Evolutionary conservation across 2,329 filamentous ascomycete genomes (phyloP).

Genomic region (Microthyrium microscopicum): DNA sequence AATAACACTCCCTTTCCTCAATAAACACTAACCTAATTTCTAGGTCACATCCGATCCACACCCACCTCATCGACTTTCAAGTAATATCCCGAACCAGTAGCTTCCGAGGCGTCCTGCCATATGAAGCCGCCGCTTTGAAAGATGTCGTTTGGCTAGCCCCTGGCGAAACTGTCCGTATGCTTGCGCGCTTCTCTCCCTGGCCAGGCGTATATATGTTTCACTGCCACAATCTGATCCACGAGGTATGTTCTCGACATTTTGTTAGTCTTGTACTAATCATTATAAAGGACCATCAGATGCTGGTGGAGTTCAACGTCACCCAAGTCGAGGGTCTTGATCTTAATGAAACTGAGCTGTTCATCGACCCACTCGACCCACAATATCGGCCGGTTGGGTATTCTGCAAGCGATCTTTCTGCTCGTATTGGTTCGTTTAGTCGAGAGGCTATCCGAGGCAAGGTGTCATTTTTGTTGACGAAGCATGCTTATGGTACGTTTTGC

Average conservation of each 20-base stretch:
- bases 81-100: not conserved
- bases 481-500: no score
- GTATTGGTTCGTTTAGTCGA: no score
- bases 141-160: constrained; percentile 4
- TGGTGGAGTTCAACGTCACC: constrained; percentile 27
- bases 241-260: constrained; percentile 21
- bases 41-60: no score
- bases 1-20: no score
- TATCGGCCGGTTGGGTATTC: constrained; percentile 12
- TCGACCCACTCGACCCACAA: constrained; percentile 11
- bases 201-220: constrained; percentile 35
- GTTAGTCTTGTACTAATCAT: constrained; percentile 9
- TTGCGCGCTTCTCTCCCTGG: constrained; percentile 18
- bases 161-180: constrained; percentile 12
- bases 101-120: not conserved
- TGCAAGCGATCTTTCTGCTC: constrained; percentile 12
- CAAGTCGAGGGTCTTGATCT: constrained; percentile 15
- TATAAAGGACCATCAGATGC: constrained; percentile 16
- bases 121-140: constrained; percentile 2
- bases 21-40: no score
- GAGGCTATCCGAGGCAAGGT: no score
- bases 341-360: constrained; percentile 6
- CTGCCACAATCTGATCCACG: constrained; percentile 28
- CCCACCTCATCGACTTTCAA: constrained; percentile 40
- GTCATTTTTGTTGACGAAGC: no score